Percentiles rank a stretch among this genome's conserved stretches.
Evolutionary conservation across 306 rosid genomes (phyloP).

Genomic region (Herpetospermum pedunculosum): DNA sequence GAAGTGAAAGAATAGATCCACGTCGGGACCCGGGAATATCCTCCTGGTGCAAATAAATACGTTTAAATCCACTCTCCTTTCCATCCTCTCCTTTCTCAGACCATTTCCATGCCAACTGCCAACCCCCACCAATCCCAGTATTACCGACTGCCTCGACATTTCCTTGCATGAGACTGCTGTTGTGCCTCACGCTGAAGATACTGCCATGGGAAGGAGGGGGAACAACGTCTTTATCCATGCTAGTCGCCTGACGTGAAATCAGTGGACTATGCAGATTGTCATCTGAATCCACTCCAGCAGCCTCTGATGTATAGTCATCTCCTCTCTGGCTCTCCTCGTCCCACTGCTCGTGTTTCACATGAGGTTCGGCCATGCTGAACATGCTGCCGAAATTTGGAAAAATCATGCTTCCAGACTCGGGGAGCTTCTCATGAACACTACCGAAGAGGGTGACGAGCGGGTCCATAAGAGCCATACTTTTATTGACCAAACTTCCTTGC

Average conservation of each 20-base stretch:
- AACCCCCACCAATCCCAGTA: conserved; percentile 89
- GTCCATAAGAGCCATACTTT: conserved; percentile 57
- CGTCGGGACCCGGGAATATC: conserved; percentile 54
- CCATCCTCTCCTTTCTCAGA: conserved; percentile 61
- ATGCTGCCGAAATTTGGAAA: conserved; percentile 79
- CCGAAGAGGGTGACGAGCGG: conserved; percentile 72
- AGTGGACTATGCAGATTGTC: conserved; percentile 80
- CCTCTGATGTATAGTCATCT: conserved; percentile 55
- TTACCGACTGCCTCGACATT: conserved; percentile 52
- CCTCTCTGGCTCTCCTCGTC: conserved; percentile 82
- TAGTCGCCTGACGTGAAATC: conserved; percentile 78
- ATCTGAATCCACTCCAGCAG: conserved; percentile 55
- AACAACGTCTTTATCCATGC: conserved; percentile 61
- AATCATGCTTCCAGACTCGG: conserved; percentile 49
- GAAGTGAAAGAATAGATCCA: conserved; percentile 65
- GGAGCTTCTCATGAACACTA: conserved; percentile 63
- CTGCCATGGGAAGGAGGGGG: conserved; percentile 72
- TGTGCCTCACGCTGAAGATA: conserved; percentile 52
- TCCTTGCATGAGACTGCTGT: conserved; percentile 76
- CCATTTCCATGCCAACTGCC: conserved; percentile 98
- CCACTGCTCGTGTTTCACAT: conserved; percentile 44
- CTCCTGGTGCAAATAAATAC: conserved; percentile 77
- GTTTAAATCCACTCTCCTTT: conserved; percentile 60
- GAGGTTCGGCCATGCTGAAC: conserved; percentile 67
- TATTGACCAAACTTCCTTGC: conserved; percentile 73